These are phyloP conservation scores for Aspergillus felis DNA, from an alignment of 2,329 filamentous ascomycete genomes.

Conservation along the genomic window DNA sequence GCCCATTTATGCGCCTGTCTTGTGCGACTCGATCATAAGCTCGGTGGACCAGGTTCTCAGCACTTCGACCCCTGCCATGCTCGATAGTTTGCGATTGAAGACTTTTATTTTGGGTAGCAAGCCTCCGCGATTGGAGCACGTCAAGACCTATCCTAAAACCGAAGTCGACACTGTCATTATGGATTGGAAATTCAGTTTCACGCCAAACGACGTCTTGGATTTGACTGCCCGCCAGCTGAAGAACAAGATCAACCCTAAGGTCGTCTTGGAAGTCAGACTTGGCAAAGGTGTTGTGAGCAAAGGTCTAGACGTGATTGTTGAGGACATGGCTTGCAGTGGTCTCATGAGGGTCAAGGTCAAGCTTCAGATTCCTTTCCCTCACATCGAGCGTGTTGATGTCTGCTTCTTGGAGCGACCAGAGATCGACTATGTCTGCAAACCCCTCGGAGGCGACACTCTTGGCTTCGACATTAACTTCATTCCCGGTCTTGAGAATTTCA, in stretches of 20 bases:
- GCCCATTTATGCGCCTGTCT: constrained; percentile 95
- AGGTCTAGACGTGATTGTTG: constrained; percentile 93
- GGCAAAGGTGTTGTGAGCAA: constrained; percentile 98
- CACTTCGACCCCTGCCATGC: constrained; percentile 82
- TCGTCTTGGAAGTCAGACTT: constrained; percentile 89
- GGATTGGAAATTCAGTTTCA: constrained; percentile 99
- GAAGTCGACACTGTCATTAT: constrained; percentile 95
- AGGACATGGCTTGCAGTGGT: constrained; percentile 94
- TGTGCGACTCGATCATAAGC: constrained; percentile 86
- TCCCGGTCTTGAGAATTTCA: constrained; percentile 87
- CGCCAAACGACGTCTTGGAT: constrained; percentile 87
- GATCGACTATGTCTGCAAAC: constrained; percentile 98
- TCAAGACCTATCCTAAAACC: constrained; percentile 95
- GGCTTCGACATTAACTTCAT: constrained; percentile 99
- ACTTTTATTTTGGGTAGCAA: constrained; percentile 93
- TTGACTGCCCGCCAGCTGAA: constrained; percentile 86
- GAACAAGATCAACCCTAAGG: constrained; percentile 95
- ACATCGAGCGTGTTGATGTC: constrained; percentile 91
- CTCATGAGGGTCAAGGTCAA: constrained; percentile 98
- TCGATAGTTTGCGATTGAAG: constrained; percentile 90
- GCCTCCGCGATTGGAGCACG: constrained; percentile 91
- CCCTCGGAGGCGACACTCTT: constrained; percentile 88
- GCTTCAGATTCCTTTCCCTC: constrained; percentile 91
- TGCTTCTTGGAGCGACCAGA: constrained; percentile 85
- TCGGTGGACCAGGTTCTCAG: constrained; percentile 95